A percentile compares a stretch with the other conserved stretches of the same genome.
These are phyloP conservation scores for Populus nigra DNA, from an alignment of 345 rosid genomes.

Conservation along the genomic window DNA sequence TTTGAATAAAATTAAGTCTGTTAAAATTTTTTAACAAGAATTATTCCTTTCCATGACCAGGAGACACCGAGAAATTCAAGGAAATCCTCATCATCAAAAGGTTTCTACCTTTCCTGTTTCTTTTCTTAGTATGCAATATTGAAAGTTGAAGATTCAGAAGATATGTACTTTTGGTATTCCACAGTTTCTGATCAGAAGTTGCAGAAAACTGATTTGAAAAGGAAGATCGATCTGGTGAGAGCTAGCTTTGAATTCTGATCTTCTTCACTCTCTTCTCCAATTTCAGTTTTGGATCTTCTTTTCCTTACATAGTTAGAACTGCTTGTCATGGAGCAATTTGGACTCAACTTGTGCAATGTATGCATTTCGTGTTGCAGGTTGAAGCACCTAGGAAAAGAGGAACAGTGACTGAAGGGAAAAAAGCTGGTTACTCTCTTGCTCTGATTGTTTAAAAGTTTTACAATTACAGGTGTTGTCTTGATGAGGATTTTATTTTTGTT, in stretches of 20 bases:
- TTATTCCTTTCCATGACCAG: constrained; percentile 29
- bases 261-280: not conserved
- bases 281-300: not conserved
- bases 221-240: constrained; percentile 37
- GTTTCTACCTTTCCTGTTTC: constrained; percentile 26
- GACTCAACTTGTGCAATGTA: not conserved
- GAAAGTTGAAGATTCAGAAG: constrained; percentile 11
- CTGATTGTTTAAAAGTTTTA: not conserved
- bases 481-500: not conserved
- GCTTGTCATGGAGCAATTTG: not conserved
- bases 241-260: constrained; percentile 17
- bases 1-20: not conserved
- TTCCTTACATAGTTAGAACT: not conserved
- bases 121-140: constrained; percentile 13
- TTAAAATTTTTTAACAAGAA: not conserved
- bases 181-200: constrained; percentile 40
- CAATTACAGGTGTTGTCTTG: too few species aligned
- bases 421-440: constrained; percentile 16
- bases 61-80: constrained; percentile 26
- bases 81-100: constrained; percentile 39
- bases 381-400: constrained; percentile 37
- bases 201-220: constrained; percentile 23
- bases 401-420: constrained; percentile 28
- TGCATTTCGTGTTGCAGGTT: constrained; percentile 30
- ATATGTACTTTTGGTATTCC: constrained; percentile 18